These are phyloP conservation scores for Globisporangium middletonii DNA, from an alignment of 352 stramenopile genomes.

Conservation along the genomic window DNA sequence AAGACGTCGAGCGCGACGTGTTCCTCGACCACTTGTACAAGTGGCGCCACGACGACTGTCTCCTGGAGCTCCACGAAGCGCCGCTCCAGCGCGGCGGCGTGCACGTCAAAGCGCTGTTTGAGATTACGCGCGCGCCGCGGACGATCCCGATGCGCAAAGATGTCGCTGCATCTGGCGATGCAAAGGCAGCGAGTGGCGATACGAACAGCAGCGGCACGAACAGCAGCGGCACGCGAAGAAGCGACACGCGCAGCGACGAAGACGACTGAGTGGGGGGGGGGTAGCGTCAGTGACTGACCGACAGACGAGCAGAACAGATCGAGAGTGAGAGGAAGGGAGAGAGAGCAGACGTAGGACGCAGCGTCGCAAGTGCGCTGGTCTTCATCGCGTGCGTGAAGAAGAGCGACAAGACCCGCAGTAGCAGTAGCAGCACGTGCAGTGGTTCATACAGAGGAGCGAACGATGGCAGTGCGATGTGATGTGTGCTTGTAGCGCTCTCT, in stretches of 20 bases:
- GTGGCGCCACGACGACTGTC: slow-evolving; percentile 41
- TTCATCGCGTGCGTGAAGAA: not conserved
- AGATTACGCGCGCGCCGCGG: slow-evolving; percentile 29
- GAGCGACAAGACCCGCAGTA: not conserved
- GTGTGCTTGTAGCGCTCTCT: not conserved
- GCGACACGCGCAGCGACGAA: not conserved
- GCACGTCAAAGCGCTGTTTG: slow-evolving; percentile 49
- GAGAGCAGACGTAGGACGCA: no score
- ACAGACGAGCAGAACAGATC: not conserved
- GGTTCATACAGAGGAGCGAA: slow-evolving; percentile 1
- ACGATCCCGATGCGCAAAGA: slow-evolving; percentile 11
- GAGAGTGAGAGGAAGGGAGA: not conserved
- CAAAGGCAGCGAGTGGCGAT: slow-evolving; percentile 7
- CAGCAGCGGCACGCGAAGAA: not conserved
- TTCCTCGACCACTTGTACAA: slow-evolving; percentile 71
- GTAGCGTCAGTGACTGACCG: not conserved
- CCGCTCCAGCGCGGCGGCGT: slow-evolving; percentile 33
- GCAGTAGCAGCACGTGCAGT: not conserved
- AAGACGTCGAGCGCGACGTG: slow-evolving; percentile 57
- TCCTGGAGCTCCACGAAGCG: slow-evolving; percentile 38
- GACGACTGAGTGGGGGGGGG: not conserved
- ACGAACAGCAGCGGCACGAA: not conserved
- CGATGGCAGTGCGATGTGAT: slow-evolving; percentile 8
- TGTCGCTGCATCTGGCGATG: not conserved
- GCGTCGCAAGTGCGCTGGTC: not conserved